Conservation (phyloP, 2,329 filamentous ascomycete species). For the Stachybotrys elegans region DNA sequence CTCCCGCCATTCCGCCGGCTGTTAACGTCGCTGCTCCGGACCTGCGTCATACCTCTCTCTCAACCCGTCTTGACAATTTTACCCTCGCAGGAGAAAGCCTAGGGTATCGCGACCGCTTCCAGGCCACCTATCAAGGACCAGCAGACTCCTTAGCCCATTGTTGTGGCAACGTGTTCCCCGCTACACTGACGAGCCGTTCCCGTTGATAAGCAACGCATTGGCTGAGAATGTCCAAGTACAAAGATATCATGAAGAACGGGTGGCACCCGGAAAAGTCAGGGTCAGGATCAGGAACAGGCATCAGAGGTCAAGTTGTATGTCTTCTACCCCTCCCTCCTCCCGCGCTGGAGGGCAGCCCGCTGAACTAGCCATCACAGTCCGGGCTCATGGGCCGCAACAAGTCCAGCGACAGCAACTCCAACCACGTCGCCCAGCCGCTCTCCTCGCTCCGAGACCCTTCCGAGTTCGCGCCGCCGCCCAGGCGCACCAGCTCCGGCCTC, state of each 20-base stretch:
- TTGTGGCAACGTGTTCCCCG: too few relatives aligned
- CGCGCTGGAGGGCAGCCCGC: conserved; percentile 1
- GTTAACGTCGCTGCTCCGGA: too few relatives aligned
- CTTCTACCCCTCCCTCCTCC: conserved; percentile 5
- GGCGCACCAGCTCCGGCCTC: conserved; percentile 39
- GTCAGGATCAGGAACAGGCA: conserved; percentile 20
- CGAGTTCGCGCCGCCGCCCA: conserved; percentile 77
- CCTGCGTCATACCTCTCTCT: too few relatives aligned
- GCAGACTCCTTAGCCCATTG: too few relatives aligned
- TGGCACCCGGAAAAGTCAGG: conserved; percentile 46
- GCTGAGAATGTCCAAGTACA: conserved; percentile 44
- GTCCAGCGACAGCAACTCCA: conserved; percentile 18
- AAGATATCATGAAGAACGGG: conserved; percentile 43
- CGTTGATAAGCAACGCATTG: too few relatives aligned
- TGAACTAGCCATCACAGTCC: conserved; percentile 28
- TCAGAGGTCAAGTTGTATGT: conserved; percentile 41
- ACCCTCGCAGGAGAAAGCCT: too few relatives aligned
- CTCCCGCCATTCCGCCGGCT: too few relatives aligned
- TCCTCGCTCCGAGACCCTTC: conserved; percentile 68
- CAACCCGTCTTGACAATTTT: too few relatives aligned
- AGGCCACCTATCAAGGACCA: too few relatives aligned
- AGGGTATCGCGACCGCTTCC: too few relatives aligned
- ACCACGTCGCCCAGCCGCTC: conserved; percentile 54
- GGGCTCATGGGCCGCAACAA: conserved; percentile 39
- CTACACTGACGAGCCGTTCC: too few relatives aligned